phyloP scores from a whole-genome alignment of 2,329 filamentous ascomycete genomes.

The Curvularia spicifera region DNA sequence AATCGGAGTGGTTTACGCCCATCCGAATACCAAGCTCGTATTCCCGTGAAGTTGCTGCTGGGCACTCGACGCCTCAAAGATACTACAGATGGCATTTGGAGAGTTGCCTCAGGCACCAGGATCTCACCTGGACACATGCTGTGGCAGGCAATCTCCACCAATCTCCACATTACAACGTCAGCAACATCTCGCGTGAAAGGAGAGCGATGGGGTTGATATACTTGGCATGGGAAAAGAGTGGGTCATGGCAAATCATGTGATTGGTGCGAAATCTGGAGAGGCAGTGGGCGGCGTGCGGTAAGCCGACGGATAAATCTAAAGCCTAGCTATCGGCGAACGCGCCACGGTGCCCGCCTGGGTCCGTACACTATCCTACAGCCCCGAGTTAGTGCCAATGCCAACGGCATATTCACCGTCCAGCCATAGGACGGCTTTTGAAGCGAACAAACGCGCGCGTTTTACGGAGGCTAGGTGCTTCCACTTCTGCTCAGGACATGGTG shows the following conservation, averaged over 20 bases:
- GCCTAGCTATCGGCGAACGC: slow-evolving; percentile 33
- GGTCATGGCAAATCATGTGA: slow-evolving; percentile 20
- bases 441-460: slow-evolving; percentile 40
- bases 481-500: slow-evolving; percentile 37
- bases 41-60: slow-evolving; percentile 8
- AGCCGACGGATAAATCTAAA: slow-evolving; percentile 42
- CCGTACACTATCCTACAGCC: slow-evolving; percentile 34
- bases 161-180: slow-evolving; percentile 33
- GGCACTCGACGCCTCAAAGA: slow-evolving; percentile 10
- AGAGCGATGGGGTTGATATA: slow-evolving; percentile 13
- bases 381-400: slow-evolving; percentile 34
- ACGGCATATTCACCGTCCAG: slow-evolving; percentile 50
- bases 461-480: slow-evolving; percentile 43
- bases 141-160: slow-evolving; percentile 37
- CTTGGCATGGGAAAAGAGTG: slow-evolving; percentile 29
- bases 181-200: slow-evolving; percentile 27
- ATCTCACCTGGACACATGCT: slow-evolving; percentile 8
- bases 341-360: slow-evolving; percentile 29
- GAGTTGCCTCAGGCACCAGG: slow-evolving; percentile 13
- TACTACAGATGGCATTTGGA: slow-evolving; percentile 2
- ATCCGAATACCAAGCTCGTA: slow-evolving; percentile 10
- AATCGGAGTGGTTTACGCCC: slow-evolving; percentile 3
- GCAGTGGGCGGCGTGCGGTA: slow-evolving; percentile 20
- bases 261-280: slow-evolving; percentile 42
- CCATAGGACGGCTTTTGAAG: slow-evolving; percentile 46